Evolutionary conservation across 257 asterid species (phyloP).

Genomic region (Fraxinus excelsior): DNA sequence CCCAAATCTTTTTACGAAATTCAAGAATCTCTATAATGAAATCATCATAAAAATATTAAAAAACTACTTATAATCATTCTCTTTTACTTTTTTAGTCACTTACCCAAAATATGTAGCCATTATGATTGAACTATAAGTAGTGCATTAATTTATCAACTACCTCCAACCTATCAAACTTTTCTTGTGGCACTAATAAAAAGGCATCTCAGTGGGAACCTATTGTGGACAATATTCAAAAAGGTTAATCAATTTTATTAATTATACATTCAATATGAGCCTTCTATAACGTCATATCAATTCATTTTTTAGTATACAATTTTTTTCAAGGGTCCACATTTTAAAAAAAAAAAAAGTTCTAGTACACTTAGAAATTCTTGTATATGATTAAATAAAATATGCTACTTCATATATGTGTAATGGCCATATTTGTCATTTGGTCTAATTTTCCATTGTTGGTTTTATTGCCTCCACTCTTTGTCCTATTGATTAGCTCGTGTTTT

Average conservation of each 20-base stretch:
- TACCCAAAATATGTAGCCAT: neutral
- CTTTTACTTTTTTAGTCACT: neutral
- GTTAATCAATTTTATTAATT: conserved; percentile 10
- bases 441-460: neutral
- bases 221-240: neutral
- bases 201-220: conserved; percentile 28
- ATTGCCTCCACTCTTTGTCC: conserved; percentile 1
- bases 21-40: neutral
- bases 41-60: neutral
- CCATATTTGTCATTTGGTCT: neutral
- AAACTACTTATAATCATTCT: neutral
- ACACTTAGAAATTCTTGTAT: neutral
- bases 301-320: no score
- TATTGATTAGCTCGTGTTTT: neutral
- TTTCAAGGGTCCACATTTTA: neutral
- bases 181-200: conserved; percentile 24
- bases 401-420: neutral
- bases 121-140: conserved; percentile 12
- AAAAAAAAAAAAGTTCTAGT: neutral
- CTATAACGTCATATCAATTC: no score
- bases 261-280: conserved; percentile 11
- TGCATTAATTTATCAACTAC: conserved; percentile 19
- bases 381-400: neutral
- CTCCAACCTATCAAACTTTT: conserved; percentile 23
- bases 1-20: neutral